Evolutionary conservation across 257 asterid genomes (phyloP), one percentile per base, ranked within the genome.

Genomic region (Paulownia fortunei): DNA sequence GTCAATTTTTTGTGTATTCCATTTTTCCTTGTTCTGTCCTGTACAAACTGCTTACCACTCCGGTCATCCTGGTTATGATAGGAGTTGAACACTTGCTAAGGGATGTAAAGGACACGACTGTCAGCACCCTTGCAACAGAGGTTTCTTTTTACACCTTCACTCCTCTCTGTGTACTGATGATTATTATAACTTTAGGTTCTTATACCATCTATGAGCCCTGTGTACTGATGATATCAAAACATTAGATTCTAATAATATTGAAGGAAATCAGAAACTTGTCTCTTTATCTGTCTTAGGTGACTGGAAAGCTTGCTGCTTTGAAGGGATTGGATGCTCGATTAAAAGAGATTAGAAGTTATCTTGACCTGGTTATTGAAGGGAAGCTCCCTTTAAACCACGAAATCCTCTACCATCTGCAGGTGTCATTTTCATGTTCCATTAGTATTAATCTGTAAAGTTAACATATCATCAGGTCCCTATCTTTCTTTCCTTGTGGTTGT

Each of bases 91-190:
- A 95, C 88, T 90, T 95, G 87, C 76, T 95, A 72, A 88, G 99
- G 83, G 99, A 95, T 83, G 99, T 95, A 70, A 95, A 95, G 81
- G 99, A 95, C 85, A 95, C 97, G 30, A 95, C 98, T 61, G 87
- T 95, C 83, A 95, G 98, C 81, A 95, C 99, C 76, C 97, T 95
- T 63, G 99, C 99, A 65, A 93, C 99, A 5, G 98, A 95, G 98
- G 99, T 93, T 81, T 76, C 46, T 68, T 51, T 67, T 66, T 8
- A 8, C 41, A 16, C 19, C 61, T 75, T 73, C 21, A 10, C 79
- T 21, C 72, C 3, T 32, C 42, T 76, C 26, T 13, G 24, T 49
- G 30, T 77, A 26, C 26, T 59, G 21, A 32, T 13, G 56, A 46
- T 73, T 58, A 15, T 3, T 41, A 6, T 37, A 16, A 24, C 46